Conservation (phyloP, 1,284 basidiomycete species). For the Athelia psychrophila region DNA sequence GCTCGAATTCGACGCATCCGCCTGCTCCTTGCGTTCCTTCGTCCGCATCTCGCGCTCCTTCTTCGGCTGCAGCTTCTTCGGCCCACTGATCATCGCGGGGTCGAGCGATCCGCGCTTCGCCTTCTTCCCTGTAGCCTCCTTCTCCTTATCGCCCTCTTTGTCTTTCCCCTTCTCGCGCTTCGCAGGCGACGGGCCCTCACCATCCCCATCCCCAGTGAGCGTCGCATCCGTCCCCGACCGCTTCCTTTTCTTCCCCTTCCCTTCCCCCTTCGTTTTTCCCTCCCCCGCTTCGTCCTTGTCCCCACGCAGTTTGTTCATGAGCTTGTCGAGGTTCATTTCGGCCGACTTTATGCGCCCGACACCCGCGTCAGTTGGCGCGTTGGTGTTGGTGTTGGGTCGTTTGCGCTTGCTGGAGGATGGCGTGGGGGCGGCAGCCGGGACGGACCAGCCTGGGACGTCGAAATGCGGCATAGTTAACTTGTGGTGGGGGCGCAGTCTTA, state of each 20-base stretch:
- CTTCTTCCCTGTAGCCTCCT: background rate
- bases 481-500: no score
- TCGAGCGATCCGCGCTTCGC: background rate
- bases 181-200: no score
- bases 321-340: constrained; percentile 74
- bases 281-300: constrained; percentile 18
- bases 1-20: constrained; percentile 4
- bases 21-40: constrained; percentile 16
- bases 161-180: background rate
- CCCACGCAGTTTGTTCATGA: constrained; percentile 59
- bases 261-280: background rate
- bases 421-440: constrained; percentile 40
- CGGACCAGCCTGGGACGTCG: constrained; percentile 71
- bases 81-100: background rate
- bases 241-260: constrained; percentile 17
- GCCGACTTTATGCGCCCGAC: constrained; percentile 34
- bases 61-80: background rate
- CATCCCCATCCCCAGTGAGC: background rate
- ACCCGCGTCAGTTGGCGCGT: constrained; percentile 23
- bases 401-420: constrained; percentile 64
- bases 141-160: background rate
- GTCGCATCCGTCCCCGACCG: background rate
- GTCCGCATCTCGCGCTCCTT: constrained; percentile 7
- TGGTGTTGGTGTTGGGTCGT: constrained; percentile 41
- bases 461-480: constrained; percentile 38